phyloP scores from a whole-genome alignment of 139 green algal genomes.

The Astrephomene gubernaculifera region DNA sequence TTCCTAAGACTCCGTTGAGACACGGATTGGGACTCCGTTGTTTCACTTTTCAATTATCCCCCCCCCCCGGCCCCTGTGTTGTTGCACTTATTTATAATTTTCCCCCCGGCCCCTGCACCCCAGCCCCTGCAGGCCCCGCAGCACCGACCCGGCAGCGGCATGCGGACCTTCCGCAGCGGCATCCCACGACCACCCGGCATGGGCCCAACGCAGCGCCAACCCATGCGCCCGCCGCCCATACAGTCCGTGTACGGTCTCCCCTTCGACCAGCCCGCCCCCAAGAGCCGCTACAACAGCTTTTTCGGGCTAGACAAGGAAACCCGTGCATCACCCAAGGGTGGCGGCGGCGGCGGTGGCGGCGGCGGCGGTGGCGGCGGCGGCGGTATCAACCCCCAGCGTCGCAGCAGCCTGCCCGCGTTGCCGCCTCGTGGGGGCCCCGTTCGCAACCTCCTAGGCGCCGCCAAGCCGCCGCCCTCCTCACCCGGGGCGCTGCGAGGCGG shows the following conservation, averaged over 20 bases:
- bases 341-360: background rate
- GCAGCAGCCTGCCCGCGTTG: background rate
- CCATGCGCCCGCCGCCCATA: background rate
- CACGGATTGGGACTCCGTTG: too few species aligned
- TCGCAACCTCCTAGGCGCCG: background rate
- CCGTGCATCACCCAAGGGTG: background rate
- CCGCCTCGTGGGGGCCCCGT: background rate
- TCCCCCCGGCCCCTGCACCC: background rate
- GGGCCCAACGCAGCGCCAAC: background rate
- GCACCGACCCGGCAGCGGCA: background rate
- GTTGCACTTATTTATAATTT: too few species aligned
- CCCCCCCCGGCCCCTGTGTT: background rate
- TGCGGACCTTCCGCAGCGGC: background rate
- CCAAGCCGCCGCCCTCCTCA: background rate
- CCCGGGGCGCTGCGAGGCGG: background rate
- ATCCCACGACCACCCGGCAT: constrained; percentile 26
- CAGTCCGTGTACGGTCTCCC: constrained; percentile 2
- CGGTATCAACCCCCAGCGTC: too few species aligned
- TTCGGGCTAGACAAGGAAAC: background rate
- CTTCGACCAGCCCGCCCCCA: background rate
- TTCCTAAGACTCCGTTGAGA: too few species aligned
- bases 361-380: background rate
- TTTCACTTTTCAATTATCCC: too few species aligned
- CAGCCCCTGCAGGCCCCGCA: background rate
- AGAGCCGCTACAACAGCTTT: constrained; percentile 31